Conservation (phyloP, 2,329 filamentous ascomycete species). For the Corinectria fuckeliana region DNA sequence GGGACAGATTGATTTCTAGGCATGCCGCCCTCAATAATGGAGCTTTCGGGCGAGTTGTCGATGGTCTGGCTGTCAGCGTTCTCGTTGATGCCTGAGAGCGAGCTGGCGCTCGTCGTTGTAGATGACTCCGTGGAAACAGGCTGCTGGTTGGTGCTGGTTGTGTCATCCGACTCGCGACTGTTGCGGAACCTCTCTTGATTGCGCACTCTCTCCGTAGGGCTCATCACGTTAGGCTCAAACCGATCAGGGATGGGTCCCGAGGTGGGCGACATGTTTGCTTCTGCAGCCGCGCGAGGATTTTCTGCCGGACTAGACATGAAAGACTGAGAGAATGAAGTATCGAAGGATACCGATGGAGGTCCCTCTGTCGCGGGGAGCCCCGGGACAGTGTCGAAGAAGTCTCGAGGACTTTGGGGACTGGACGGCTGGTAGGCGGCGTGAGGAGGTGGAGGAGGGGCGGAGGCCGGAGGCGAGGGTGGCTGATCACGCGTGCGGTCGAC, state of each 20-base stretch:
- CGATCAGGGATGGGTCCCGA: slow-evolving; percentile 31
- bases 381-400: slow-evolving; percentile 15
- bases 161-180: slow-evolving; percentile 61
- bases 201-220: slow-evolving; percentile 40
- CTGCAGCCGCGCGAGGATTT: slow-evolving; percentile 22
- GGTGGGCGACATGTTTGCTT: slow-evolving; percentile 26
- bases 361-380: slow-evolving; percentile 10
- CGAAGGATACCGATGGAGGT: slow-evolving; percentile 6
- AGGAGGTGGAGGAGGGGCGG: slow-evolving; percentile 44
- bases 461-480: slow-evolving; percentile 36
- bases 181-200: slow-evolving; percentile 51
- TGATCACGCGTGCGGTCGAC: slow-evolving; percentile 34
- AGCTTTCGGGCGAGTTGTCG: slow-evolving; percentile 57
- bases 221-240: slow-evolving; percentile 43
- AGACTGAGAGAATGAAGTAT: slow-evolving; percentile 19
- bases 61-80: slow-evolving; percentile 51
- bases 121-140: slow-evolving; percentile 59
- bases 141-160: slow-evolving; percentile 56
- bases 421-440: slow-evolving; percentile 14
- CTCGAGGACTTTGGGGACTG: slow-evolving; percentile 17
- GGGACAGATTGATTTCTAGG: slow-evolving; percentile 56
- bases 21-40: slow-evolving; percentile 54
- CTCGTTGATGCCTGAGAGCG: slow-evolving; percentile 59
- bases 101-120: slow-evolving; percentile 62
- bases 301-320: slow-evolving; percentile 12